Evolutionary conservation across 73 alveolate species (phyloP), one percentile per base, ranked within the genome.

Genomic region (Paramecium bursaria): DNA sequence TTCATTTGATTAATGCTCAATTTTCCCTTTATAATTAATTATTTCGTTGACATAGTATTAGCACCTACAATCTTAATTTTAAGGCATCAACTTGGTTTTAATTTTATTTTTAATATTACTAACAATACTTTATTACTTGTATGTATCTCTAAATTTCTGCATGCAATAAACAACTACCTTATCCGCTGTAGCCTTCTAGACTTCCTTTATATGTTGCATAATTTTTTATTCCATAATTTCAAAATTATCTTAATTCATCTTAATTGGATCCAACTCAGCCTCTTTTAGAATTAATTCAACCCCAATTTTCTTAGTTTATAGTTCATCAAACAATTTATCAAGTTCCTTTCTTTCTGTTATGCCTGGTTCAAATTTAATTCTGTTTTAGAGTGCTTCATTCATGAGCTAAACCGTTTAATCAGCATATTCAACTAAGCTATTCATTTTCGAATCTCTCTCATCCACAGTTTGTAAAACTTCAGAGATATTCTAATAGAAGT

Each of bases 331-430:
- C 11, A 57, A 42, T 13, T 57, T 57, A 30, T 57, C 33, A 14
- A 57, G 33, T 57, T 57, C 76, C 3, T 57, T 57, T 2, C 76
- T 50, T 57, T 57, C 33, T 6, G 27, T 50, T n/a, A 30, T 57
- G n/a, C 14, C 27, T 23, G 26, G 17, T 29, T 57, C 23, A 19
- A 57, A 57, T 7, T n/a, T n/a, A n/a, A 57, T 50, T 57, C 76
- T 10, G 33, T 17, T 57, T 1, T 48, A 57, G 1, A 57, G 33
- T n/a, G 76, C 76, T 27, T 57, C 76, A 3, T 50, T 50, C 76
- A 57, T 57, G 1, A 57, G 27, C 1, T 48, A 48, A 30, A 57
- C 33, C 7, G 76, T 30, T 57, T 57, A 48, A 57, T 57, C 33
- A 6, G 76, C 76, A 27, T 13, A 57, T 57, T 57, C 11, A 27